Conservation (phyloP, 768 basidiomycete species). For the Boletus rex-veris region DNA sequence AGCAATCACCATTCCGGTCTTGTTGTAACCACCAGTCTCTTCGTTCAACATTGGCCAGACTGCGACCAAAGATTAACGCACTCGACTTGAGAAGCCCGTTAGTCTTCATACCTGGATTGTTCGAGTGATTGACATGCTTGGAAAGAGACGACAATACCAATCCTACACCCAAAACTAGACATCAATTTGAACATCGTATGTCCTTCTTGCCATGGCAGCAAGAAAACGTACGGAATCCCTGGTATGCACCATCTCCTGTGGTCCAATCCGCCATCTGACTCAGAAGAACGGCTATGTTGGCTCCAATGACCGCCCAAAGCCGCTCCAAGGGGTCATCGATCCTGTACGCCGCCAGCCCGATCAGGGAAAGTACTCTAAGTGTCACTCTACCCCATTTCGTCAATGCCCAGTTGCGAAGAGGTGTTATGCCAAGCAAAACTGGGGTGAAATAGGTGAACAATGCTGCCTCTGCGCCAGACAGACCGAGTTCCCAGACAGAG, state of each 20-base stretch:
- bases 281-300: conserved; percentile 48
- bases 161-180: conserved; percentile 62
- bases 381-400: conserved; percentile 47
- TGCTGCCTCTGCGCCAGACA: conserved; percentile 79
- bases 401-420: conserved; percentile 43
- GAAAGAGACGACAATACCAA: conserved; percentile 62
- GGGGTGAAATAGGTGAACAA: conserved; percentile 72
- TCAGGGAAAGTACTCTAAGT: conserved; percentile 48
- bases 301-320: conserved; percentile 54
- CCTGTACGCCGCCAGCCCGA: conserved; percentile 52
- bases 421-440: conserved; percentile 47
- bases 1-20: conserved; percentile 57
- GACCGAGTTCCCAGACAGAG: conserved; percentile 85
- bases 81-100: background rate
- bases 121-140: conserved; percentile 77
- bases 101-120: conserved; percentile 60
- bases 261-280: conserved; percentile 55
- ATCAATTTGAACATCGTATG: background rate
- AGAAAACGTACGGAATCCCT: conserved; percentile 43
- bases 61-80: conserved; percentile 23
- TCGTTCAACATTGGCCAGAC: conserved; percentile 79
- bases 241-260: conserved; percentile 40
- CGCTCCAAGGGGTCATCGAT: conserved; percentile 50
- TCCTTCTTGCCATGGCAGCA: background rate
- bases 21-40: conserved; percentile 67